Evolutionary conservation across 2,329 filamentous ascomycete genomes (phyloP).

Genomic region (Teratosphaeria epicoccoides): DNA sequence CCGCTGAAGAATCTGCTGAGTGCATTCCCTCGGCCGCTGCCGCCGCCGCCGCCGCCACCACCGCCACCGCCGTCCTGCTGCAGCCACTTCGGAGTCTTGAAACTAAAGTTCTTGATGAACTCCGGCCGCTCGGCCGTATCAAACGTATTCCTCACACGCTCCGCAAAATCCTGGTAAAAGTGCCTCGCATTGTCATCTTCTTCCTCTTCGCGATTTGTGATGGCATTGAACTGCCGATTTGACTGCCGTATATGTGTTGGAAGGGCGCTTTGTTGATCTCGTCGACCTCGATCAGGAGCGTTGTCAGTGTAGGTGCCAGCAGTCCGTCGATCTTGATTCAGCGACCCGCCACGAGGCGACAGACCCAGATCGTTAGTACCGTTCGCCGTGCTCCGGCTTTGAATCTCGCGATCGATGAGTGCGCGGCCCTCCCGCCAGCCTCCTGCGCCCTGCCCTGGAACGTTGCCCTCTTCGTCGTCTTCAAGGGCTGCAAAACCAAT

Average conservation of each 20-base stretch:
- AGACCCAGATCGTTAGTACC: constrained; percentile 25
- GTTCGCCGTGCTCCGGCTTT: constrained; percentile 29
- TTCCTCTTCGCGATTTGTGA: constrained; percentile 35
- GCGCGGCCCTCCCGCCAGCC: constrained; percentile 87
- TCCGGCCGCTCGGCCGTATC: constrained; percentile 71
- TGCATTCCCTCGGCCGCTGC: not conserved
- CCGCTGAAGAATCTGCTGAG: not conserved
- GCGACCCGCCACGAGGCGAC: constrained; percentile 17
- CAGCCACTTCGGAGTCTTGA: constrained; percentile 78
- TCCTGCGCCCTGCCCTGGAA: constrained; percentile 59
- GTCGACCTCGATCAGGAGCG: not conserved
- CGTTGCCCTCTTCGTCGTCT: constrained; percentile 57
- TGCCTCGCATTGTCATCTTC: constrained; percentile 53
- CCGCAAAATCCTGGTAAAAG: constrained; percentile 73
- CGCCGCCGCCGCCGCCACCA: not conserved
- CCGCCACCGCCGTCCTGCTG: constrained; percentile 33
- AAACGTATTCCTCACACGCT: constrained; percentile 83
- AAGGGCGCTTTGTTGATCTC: not conserved
- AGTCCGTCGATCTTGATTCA: constrained; percentile 17
- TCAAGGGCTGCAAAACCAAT: constrained; percentile 66
- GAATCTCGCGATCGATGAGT: constrained; percentile 72
- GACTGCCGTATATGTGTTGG: constrained; percentile 14
- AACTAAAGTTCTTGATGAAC: constrained; percentile 58
- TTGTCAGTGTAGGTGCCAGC: constrained; percentile 2
- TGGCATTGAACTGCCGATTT: constrained; percentile 22